A percentile compares a stretch with the other conserved stretches of the same genome.
These are phyloP conservation scores for Botrytis tulipae DNA, from an alignment of 2,329 filamentous ascomycete genomes.

Conservation along the genomic window DNA sequence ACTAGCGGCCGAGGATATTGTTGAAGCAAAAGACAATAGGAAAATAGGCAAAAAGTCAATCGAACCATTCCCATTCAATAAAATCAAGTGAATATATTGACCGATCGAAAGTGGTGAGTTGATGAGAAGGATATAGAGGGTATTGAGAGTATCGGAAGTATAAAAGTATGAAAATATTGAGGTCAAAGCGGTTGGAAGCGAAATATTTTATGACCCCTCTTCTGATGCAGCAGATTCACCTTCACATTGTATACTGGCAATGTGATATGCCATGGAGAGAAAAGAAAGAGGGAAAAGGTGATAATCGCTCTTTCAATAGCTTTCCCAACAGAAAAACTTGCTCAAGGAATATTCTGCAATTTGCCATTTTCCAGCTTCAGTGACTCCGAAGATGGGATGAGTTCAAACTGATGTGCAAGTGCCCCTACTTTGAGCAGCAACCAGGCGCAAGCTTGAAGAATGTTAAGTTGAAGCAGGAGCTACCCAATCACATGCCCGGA, in stretches of 20 bases:
- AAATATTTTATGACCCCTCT: not conserved
- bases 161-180: not conserved
- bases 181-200: conserved; percentile 12
- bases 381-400: not conserved
- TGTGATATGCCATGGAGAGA: not conserved
- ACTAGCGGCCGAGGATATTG: conserved; percentile 4
- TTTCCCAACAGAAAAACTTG: not conserved
- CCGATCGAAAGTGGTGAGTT: conserved; percentile 2
- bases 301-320: not conserved
- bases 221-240: not conserved
- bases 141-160: not conserved
- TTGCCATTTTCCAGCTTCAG: not conserved
- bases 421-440: conserved; percentile 11
- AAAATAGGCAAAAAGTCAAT: not conserved
- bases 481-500: not conserved
- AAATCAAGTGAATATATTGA: conserved; percentile 12
- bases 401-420: conserved; percentile 7
- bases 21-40: conserved; percentile 5
- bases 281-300: not conserved
- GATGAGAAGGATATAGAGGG: not conserved
- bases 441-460: not conserved
- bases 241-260: not conserved
- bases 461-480: not conserved
- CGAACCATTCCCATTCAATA: not conserved
- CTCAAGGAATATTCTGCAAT: not conserved